Evolutionary conservation across 768 basidiomycete species (phyloP), one percentile per base, ranked within the genome.

Genomic region (Peribolospora kevripleyi): DNA sequence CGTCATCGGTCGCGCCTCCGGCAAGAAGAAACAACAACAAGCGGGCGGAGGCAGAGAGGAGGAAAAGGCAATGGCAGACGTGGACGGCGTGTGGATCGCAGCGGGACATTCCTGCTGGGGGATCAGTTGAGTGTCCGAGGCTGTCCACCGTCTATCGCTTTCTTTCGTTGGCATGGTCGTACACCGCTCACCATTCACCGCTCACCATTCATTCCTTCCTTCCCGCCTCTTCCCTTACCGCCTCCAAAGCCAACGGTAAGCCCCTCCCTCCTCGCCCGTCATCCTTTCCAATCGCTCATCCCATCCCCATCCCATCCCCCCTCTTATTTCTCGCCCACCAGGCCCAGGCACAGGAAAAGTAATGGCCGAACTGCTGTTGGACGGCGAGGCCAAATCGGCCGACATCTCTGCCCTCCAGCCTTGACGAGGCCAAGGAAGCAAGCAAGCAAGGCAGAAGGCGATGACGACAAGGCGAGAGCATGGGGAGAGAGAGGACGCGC

Each of bases 31-130:
- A 25, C 25, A 25, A 25, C 25, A 25, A 25, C 25, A 25, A 25
- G 25, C 25, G 25, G 25, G 25, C 1, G 25, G 25, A 25, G 25
- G 25, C 82, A 0, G 73, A 76, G 60, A 76, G 78, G 9, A 63
- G 59, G 6, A 65, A n/a, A 63, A 36, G 70, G 78, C 45, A 25
- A 25, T 25, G 25, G 25, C 25, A 25, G 25, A 25, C 25, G 75
- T 77, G 3, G 73, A 74, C 59, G 80, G 82, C 0, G 64, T 87
- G 54, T 75, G 75, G 56, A 70, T 88, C 39, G 83, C 78, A 0
- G 76, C 77, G 6, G 86, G 85, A 25, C 83, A 84, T 65, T 80
- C 80, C 0, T 82, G 79, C 61, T 82, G 82, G 80, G 79, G 81
- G 61, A 54, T 42, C 25, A 61, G 76, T 69, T 7, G 11, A 36